These are phyloP conservation scores for Yamadazyma jaroonii DNA, from an alignment of 1,139 yeast genomes.

Conservation along the genomic window DNA sequence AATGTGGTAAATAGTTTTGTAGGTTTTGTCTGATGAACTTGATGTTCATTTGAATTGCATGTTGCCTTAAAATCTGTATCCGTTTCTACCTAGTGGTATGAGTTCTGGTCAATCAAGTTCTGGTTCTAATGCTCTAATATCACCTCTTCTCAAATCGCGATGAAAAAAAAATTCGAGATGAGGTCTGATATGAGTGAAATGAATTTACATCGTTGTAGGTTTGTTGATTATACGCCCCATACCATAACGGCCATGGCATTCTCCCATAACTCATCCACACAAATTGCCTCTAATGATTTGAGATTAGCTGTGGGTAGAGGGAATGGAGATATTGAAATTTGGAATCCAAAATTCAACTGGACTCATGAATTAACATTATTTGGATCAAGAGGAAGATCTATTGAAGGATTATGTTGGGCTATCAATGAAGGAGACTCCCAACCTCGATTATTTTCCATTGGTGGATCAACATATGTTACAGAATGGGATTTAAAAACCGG, in stretches of 20 bases:
- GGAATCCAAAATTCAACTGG: slow-evolving; percentile 80
- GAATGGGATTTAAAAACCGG: slow-evolving; percentile 89
- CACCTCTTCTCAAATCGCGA: not conserved
- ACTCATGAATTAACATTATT: slow-evolving; percentile 58
- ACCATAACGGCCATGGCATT: slow-evolving; percentile 82
- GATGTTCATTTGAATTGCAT: no score
- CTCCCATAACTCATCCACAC: slow-evolving; percentile 55
- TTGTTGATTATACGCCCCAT: slow-evolving; percentile 86
- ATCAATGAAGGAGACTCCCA: slow-evolving; percentile 27
- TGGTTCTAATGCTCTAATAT: no score
- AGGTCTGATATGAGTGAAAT: slow-evolving; percentile 25
- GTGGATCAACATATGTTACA: slow-evolving; percentile 87
- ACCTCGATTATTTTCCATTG: slow-evolving; percentile 83
- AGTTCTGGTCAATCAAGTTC: no score
- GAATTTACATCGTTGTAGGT: slow-evolving; percentile 90
- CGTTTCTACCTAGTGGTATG: no score
- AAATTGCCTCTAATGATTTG: slow-evolving; percentile 59
- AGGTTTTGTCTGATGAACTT: slow-evolving; percentile 36
- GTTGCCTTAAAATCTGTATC: no score
- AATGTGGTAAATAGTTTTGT: slow-evolving; percentile 40
- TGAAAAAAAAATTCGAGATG: slow-evolving; percentile 16
- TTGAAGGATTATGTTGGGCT: slow-evolving; percentile 89
- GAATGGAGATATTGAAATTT: slow-evolving; percentile 93
- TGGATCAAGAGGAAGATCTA: slow-evolving; percentile 80
- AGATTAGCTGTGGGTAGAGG: slow-evolving; percentile 90